Evolutionary conservation across 2,329 filamentous ascomycete genomes (phyloP), one percentile per base, ranked within the genome.

Genomic region (Bretziella fagacearum): DNA sequence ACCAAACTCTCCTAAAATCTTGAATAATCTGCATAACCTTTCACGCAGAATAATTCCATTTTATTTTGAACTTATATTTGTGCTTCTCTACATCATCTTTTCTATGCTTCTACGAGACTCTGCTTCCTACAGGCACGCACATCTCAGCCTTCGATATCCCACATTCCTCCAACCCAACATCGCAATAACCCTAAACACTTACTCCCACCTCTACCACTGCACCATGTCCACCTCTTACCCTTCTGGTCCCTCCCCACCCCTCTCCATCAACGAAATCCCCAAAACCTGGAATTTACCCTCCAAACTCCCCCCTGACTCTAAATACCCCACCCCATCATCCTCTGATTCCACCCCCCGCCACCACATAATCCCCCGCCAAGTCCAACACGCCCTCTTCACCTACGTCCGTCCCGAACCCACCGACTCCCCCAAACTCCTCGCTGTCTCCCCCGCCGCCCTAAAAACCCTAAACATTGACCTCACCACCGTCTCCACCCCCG

Each of bases 331-430:
- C 0, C 86, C 91, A 0, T 72, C 77, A 51, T 71, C 73, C 50
- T 95, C 89, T 0, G 84, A 96, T 62, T 73, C 75, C 54, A 85
- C 84, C 1, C 80, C 85, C 1, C 77, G 89, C 56, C 72, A 81
- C 48, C 66, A 79, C 29, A 79, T 96, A 42, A 71, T 74, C 1
- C 89, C 91, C 13, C 81, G 87, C 42, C 70, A 85, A 60, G 91
- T 98, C 33, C 84, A 80, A 58, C 75, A 79, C 50, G 89, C 91
- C 3, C 64, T 89, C 44, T 98, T 84, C 63, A 93, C 87, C 6
- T 98, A 80, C 69, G 86, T 98, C 17, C 77, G 86, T 3, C 91
- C 91, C 0, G 81, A 89, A 56, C 63, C 69, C 17, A 72, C 78
- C 22, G 68, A 78, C 52, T 73, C 81, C 18, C 76, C 85, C 0